Evolutionary conservation across 768 basidiomycete species (phyloP).

Genomic region (Boletus barrowsii): DNA sequence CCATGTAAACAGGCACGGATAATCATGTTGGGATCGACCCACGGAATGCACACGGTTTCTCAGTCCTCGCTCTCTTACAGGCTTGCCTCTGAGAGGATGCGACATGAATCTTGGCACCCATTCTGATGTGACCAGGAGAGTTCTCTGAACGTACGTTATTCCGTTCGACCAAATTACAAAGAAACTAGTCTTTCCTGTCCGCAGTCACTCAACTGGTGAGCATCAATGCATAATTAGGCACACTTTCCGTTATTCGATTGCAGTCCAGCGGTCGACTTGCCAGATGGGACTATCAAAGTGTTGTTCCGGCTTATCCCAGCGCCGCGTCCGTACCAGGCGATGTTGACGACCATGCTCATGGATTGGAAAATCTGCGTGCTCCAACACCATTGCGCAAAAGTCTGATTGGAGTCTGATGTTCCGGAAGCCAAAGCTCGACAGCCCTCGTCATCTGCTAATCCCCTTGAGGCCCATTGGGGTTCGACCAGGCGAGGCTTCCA

Average conservation of each 20-base stretch:
- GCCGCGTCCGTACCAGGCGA: constrained; percentile 59
- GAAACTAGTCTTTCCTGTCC: constrained; percentile 15
- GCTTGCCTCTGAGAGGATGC: no score
- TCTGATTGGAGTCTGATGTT: constrained; percentile 49
- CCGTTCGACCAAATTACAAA: no score
- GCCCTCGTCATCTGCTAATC: constrained; percentile 51
- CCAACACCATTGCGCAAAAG: constrained; percentile 63
- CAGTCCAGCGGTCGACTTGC: constrained; percentile 57
- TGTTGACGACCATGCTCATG: constrained; percentile 57
- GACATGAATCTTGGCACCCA: no score
- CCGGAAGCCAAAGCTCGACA: constrained; percentile 55
- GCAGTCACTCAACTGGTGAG: constrained; percentile 38
- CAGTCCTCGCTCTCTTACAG: no score
- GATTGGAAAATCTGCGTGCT: constrained; percentile 61
- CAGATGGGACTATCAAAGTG: constrained; percentile 58
- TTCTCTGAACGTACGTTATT: no score
- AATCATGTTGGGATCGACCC: no score
- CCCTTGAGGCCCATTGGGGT: constrained; percentile 52
- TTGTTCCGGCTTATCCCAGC: constrained; percentile 52
- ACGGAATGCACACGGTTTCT: no score
- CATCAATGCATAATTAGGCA: constrained; percentile 6
- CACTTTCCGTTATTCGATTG: constrained; percentile 60
- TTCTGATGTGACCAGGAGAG: no score
- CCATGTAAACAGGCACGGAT: no score
- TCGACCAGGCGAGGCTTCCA: constrained; percentile 49